Evolutionary conservation across 2,329 filamentous ascomycete species (phyloP).

Genomic region (Colletotrichum sp.): DNA sequence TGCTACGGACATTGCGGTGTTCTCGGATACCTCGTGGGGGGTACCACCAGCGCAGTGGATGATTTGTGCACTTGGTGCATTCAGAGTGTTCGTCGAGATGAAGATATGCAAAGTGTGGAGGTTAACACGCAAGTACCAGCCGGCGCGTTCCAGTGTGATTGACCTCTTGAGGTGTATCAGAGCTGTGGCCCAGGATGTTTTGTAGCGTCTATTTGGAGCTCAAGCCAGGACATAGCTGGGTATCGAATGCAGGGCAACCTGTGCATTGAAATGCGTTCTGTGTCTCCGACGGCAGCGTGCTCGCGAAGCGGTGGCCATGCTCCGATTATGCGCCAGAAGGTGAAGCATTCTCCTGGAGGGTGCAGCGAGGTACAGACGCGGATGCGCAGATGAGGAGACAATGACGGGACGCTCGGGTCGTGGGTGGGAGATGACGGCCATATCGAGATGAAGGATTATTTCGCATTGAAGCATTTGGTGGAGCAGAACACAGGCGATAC

Average conservation of each 20-base stretch:
- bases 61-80: neutral
- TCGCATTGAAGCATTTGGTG: neutral
- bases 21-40: neutral
- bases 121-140: neutral
- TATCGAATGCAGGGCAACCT: neutral
- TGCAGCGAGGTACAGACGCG: neutral
- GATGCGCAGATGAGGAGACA: neutral
- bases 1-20: neutral
- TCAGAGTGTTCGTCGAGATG: neutral
- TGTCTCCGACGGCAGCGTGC: neutral
- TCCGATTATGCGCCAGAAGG: neutral
- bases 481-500: neutral
- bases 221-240: neutral
- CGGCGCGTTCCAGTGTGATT: constrained; percentile 10
- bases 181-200: neutral
- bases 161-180: constrained; percentile 4
- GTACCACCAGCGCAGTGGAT: neutral
- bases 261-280: neutral
- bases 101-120: constrained; percentile 10
- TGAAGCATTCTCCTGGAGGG: neutral
- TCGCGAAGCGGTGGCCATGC: neutral
- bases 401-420: constrained; percentile 1
- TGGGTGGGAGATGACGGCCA: neutral
- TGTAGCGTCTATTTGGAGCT: neutral
- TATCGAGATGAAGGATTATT: neutral